phyloP scores from a whole-genome alignment of 2,329 filamentous ascomycete species.

The Aspergillus intermedius region DNA sequence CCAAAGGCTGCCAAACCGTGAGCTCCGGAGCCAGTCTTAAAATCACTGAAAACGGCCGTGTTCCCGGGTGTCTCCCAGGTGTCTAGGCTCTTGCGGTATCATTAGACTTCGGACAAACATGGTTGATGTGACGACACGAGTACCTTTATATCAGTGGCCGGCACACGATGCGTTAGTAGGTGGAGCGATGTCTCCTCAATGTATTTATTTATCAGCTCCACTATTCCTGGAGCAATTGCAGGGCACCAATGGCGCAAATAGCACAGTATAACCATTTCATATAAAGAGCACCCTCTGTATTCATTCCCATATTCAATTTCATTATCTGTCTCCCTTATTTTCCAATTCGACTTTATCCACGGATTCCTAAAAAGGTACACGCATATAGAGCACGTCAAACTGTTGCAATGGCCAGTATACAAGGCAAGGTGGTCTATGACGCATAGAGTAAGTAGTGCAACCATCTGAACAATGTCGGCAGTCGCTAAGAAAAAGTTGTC shows the following conservation, averaged over 20 bases:
- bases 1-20: not conserved
- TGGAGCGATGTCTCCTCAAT: no score
- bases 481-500: not conserved
- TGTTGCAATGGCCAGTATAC: conserved; percentile 3
- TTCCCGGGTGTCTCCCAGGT: not conserved
- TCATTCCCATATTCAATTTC: no score
- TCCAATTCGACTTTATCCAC: no score
- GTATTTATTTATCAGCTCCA: no score
- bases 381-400: conserved; percentile 4
- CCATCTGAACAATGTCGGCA: not conserved
- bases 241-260: no score
- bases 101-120: not conserved
- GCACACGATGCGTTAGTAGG: no score
- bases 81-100: conserved; percentile 3
- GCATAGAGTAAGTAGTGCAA: conserved; percentile 8
- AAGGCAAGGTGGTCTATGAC: conserved; percentile 12
- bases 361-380: no score
- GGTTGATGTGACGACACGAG: conserved; percentile 10
- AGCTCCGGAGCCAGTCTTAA: not conserved
- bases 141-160: not conserved
- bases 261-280: no score
- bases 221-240: no score
- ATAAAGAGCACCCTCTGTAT: no score
- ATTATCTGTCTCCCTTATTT: no score
- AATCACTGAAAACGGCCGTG: conserved; percentile 2